A percentile compares a stretch with the other conserved stretches of the same genome.
Evolutionary conservation across 768 basidiomycete species (phyloP).

Genomic region (Baorangia bicolor): DNA sequence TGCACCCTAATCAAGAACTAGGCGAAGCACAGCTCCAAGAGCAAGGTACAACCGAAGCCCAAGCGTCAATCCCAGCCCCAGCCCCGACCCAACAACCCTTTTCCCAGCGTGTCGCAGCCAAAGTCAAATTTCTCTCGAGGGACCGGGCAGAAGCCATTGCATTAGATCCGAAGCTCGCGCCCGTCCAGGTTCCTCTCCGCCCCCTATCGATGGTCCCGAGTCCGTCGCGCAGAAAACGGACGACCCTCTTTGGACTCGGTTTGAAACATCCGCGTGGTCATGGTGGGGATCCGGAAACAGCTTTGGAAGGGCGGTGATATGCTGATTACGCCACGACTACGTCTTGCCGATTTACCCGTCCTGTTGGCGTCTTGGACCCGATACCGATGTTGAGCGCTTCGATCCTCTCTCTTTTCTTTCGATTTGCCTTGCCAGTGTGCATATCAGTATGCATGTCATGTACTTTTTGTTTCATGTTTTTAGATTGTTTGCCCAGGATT

Average conservation of each 20-base stretch:
- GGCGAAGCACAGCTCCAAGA: neutral
- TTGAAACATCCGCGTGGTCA: constrained; percentile 3
- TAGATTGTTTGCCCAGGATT: neutral
- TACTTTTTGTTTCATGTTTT: constrained; percentile 18
- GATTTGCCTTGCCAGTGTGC: neutral
- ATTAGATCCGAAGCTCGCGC: constrained; percentile 33
- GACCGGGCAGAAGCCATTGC: constrained; percentile 28
- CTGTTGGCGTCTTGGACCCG: neutral
- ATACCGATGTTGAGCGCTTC: neutral
- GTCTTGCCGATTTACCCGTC: neutral
- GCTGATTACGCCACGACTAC: neutral
- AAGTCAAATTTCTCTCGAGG: constrained; percentile 21
- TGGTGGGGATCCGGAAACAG: neutral
- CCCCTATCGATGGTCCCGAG: constrained; percentile 26
- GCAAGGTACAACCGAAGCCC: neutral
- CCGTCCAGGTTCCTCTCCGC: constrained; percentile 32
- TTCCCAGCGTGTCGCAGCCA: constrained; percentile 12
- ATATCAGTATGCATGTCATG: constrained; percentile 2
- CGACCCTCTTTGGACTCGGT: constrained; percentile 24
- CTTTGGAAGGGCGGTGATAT: constrained; percentile 2
- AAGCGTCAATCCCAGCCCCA: neutral
- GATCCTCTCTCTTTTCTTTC: neutral
- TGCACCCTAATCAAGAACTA: neutral
- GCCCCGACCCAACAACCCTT: neutral
- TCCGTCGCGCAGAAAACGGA: constrained; percentile 16